Evolutionary conservation across 176 grass and related monocot species (phyloP).

Genomic region (Oryza longistaminata): DNA sequence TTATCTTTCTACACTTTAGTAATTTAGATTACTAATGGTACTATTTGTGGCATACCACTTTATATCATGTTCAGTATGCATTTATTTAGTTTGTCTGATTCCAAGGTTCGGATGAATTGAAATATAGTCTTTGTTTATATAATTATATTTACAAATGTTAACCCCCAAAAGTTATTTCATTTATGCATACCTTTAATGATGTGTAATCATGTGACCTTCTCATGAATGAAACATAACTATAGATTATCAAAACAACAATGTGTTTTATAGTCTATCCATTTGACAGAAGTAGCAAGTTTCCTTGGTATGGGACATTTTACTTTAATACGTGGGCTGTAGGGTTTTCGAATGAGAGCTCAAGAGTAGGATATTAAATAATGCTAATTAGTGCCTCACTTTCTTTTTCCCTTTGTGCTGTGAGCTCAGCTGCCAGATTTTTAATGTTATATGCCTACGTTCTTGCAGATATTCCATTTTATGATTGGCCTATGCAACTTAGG

Average conservation of each 20-base stretch:
- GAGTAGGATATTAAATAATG: constrained; percentile 14
- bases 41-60: neutral
- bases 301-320: constrained; percentile 13
- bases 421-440: constrained; percentile 27
- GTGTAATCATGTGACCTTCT: constrained; percentile 12
- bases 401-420: constrained; percentile 38
- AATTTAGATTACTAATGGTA: neutral
- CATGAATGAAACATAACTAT: neutral
- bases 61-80: constrained; percentile 2
- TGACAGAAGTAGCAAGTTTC: constrained; percentile 19
- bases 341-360: neutral
- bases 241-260: neutral
- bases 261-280: constrained; percentile 15
- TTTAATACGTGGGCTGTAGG: constrained; percentile 28
- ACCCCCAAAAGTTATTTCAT: constrained; percentile 5
- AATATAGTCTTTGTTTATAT: constrained; percentile 16
- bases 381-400: constrained; percentile 17
- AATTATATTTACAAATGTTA: neutral
- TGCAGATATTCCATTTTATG: constrained; percentile 98
- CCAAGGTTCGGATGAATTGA: neutral
- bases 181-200: neutral
- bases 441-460: constrained; percentile 55
- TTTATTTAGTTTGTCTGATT: neutral
- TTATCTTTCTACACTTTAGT: neutral
- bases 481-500: constrained; percentile 91